phyloP scores from a whole-genome alignment of 2,329 filamentous ascomycete genomes.

The Chaetomium sp. region DNA sequence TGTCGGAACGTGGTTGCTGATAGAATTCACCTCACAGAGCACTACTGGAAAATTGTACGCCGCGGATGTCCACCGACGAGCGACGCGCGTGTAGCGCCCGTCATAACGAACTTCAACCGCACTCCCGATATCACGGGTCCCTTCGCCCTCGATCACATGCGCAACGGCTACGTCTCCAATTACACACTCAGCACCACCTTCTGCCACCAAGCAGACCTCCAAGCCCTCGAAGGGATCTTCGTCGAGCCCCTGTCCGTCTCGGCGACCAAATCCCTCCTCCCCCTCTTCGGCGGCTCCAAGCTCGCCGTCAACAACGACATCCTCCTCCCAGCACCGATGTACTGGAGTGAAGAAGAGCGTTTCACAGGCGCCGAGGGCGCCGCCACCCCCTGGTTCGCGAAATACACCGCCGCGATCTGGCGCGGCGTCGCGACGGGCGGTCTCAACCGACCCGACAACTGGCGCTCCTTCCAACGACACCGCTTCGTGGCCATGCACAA shows the following conservation, averaged over 20 bases:
- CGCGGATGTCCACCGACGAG: constrained; percentile 59
- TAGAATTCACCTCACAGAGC: constrained; percentile 3
- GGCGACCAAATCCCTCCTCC: constrained; percentile 52
- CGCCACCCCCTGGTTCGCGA: constrained; percentile 53
- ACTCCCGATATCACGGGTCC: constrained; percentile 40
- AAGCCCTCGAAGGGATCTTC: constrained; percentile 58
- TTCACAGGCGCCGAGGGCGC: constrained; percentile 52
- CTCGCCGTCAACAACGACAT: constrained; percentile 65
- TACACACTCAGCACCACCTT: constrained; percentile 55
- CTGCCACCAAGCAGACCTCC: constrained; percentile 59
- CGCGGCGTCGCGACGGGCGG: constrained; percentile 63
- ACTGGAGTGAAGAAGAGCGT: constrained; percentile 57
- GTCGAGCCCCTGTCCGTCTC: constrained; percentile 53
- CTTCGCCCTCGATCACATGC: constrained; percentile 43
- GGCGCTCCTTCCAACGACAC: constrained; percentile 68
- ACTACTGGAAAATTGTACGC: constrained; percentile 52
- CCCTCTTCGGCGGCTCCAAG: constrained; percentile 64
- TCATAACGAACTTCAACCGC: constrained; percentile 39
- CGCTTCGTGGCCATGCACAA: constrained; percentile 71
- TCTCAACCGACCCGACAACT: constrained; percentile 52
- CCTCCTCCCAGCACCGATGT: constrained; percentile 62
- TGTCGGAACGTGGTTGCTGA: background rate
- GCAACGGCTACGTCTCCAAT: constrained; percentile 55
- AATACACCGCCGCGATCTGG: constrained; percentile 51
- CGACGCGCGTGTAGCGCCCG: constrained; percentile 44